Evolutionary conservation across 2,329 filamentous ascomycete species (phyloP).

Genomic region (Colletotrichum zoysiae): DNA sequence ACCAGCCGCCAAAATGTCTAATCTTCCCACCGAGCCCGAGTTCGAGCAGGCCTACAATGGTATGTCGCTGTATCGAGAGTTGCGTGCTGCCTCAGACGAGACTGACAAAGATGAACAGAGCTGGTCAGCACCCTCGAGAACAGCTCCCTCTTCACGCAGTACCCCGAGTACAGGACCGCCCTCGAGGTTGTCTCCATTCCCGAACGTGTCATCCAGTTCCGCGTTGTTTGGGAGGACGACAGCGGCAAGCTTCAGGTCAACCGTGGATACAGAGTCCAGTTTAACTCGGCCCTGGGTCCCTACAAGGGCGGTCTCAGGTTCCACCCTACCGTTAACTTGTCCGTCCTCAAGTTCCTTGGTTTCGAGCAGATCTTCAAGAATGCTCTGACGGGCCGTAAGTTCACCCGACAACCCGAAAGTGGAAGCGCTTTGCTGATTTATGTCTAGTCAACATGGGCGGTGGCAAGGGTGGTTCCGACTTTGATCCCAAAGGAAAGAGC

Average conservation of each 20-base stretch:
- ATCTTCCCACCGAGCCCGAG: conserved; percentile 90
- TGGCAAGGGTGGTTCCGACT: conserved; percentile 97
- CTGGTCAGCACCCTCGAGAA: conserved; percentile 94
- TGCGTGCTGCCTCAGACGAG: conserved; percentile 8
- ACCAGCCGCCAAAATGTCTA: conserved; percentile 72
- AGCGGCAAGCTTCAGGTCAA: conserved; percentile 90
- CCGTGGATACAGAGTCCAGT: conserved; percentile 98
- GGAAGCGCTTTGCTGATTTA: conserved; percentile 39
- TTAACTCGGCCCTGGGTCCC: conserved; percentile 96
- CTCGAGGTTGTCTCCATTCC: conserved; percentile 90
- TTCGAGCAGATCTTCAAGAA: conserved; percentile 99
- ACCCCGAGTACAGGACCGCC: conserved; percentile 94
- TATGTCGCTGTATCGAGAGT: conserved; percentile 57
- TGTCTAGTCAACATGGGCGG: conserved; percentile 87
- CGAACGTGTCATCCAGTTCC: conserved; percentile 97
- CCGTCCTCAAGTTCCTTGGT: conserved; percentile 90
- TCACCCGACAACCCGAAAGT: background rate
- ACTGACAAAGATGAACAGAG: conserved; percentile 68
- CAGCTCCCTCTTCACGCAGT: conserved; percentile 91
- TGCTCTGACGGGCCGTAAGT: conserved; percentile 92
- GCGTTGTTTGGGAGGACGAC: conserved; percentile 97
- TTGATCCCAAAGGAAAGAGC: conserved; percentile 98
- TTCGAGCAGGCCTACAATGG: conserved; percentile 99
- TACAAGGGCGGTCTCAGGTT: conserved; percentile 98
- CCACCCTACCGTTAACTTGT: conserved; percentile 86